A percentile compares a stretch with the other conserved stretches of the same genome.
These are phyloP conservation scores for Secale cereale DNA, from an alignment of 176 grass and related monocot species.

Conservation along the genomic window DNA sequence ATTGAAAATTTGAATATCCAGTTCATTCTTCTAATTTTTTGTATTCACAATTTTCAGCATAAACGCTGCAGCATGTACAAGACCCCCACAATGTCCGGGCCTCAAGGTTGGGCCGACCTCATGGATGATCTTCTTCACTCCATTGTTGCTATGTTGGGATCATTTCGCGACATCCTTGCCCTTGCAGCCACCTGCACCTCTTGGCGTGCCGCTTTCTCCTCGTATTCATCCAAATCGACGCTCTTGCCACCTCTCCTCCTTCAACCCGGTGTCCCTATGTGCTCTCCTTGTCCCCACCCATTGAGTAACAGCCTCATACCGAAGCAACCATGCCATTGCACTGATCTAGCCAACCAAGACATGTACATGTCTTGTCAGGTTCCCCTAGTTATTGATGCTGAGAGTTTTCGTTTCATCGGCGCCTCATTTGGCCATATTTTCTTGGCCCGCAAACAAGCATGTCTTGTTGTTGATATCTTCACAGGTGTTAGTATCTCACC, in stretches of 20 bases:
- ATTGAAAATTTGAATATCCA: background rate
- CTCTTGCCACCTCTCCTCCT: conserved; percentile 15
- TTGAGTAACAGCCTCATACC: background rate
- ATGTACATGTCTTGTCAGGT: background rate
- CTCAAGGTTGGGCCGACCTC: no score
- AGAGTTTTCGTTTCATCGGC: no score
- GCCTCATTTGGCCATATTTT: no score
- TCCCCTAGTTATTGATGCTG: no score
- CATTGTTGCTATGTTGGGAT: background rate
- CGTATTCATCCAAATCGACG: background rate
- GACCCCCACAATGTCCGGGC: no score
- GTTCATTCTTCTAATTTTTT: background rate
- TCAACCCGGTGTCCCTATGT: background rate
- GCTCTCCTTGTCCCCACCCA: background rate
- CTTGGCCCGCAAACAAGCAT: no score
- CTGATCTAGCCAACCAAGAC: background rate
- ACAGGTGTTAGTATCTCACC: no score
- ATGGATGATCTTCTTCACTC: no score
- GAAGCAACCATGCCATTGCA: background rate
- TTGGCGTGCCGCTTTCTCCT: background rate
- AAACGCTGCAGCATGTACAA: background rate
- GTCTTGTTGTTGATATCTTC: no score
- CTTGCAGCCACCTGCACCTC: background rate
- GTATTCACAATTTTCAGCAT: background rate
- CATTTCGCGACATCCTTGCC: background rate